Evolutionary conservation across 352 stramenopile genomes (phyloP).

Genomic region (Globisporangium paroecandrum): DNA sequence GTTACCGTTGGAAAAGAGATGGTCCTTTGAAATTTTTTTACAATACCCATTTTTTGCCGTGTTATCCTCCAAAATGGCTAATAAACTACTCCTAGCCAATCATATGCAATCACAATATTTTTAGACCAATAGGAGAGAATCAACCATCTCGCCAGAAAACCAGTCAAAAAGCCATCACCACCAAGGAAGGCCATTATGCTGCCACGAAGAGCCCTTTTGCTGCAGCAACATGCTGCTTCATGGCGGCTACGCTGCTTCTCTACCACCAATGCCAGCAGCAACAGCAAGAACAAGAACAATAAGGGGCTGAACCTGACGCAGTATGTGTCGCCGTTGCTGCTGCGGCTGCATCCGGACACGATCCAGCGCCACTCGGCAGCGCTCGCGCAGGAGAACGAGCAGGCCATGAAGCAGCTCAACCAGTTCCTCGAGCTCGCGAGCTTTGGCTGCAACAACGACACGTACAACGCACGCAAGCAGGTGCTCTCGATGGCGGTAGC

Average conservation of each 20-base stretch:
- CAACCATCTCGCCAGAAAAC: neutral
- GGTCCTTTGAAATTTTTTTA: too few relatives aligned
- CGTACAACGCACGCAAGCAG: slow-evolving; percentile 48
- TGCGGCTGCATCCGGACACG: slow-evolving; percentile 67
- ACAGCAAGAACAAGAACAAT: slow-evolving; percentile 3
- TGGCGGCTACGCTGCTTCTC: slow-evolving; percentile 7
- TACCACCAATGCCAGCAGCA: neutral
- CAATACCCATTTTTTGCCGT: too few relatives aligned
- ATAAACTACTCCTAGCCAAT: neutral
- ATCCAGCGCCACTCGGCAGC: slow-evolving; percentile 42
- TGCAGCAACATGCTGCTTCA: neutral
- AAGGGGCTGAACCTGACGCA: slow-evolving; percentile 51
- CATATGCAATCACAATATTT: neutral
- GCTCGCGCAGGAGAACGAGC: slow-evolving; percentile 56
- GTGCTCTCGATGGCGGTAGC: slow-evolving; percentile 31
- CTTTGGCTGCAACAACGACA: slow-evolving; percentile 69
- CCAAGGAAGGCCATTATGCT: neutral
- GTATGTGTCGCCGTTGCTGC: slow-evolving; percentile 61
- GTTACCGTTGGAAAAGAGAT: neutral
- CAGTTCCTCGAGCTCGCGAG: slow-evolving; percentile 64
- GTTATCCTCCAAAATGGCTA: neutral
- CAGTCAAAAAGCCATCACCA: neutral
- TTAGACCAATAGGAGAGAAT: neutral
- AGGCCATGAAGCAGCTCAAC: slow-evolving; percentile 79
- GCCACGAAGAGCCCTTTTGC: neutral